phyloP scores from a whole-genome alignment of 2,329 filamentous ascomycete species.

The Leptographium galeiforme region DNA sequence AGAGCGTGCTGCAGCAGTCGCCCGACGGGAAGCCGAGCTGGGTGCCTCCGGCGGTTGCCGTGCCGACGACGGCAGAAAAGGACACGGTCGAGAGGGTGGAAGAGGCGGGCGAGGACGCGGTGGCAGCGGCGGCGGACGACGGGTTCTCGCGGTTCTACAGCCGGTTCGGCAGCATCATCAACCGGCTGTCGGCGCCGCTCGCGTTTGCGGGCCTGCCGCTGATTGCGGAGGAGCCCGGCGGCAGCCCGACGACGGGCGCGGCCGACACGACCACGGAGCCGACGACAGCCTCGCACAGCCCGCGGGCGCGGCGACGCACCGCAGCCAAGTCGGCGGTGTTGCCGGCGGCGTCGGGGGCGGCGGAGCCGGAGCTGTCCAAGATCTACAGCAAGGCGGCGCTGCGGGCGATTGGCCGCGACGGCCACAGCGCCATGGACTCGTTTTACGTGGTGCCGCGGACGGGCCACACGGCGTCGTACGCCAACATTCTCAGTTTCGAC shows the following conservation, averaged over 20 bases:
- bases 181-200: slow-evolving; percentile 75
- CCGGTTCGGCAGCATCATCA: slow-evolving; percentile 79
- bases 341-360: slow-evolving; percentile 13
- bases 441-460: slow-evolving; percentile 93
- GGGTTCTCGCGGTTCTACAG: slow-evolving; percentile 86
- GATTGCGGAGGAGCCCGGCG: slow-evolving; percentile 33
- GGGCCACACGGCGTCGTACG: slow-evolving; percentile 85
- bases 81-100: slow-evolving; percentile 9
- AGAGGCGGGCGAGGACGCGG: slow-evolving; percentile 14
- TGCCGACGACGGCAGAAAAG: slow-evolving; percentile 18
- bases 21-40: slow-evolving; percentile 34
- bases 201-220: slow-evolving; percentile 88
- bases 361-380: slow-evolving; percentile 64
- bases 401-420: slow-evolving; percentile 59
- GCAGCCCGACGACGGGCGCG: background rate
- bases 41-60: slow-evolving; percentile 29
- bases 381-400: slow-evolving; percentile 80
- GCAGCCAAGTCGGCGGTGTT: background rate
- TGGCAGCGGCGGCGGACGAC: slow-evolving; percentile 43
- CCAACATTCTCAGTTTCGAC: slow-evolving; percentile 65
- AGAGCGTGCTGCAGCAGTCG: slow-evolving; percentile 39
- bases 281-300: background rate
- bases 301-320: background rate
- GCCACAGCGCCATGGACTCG: slow-evolving; percentile 50
- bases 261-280: background rate